Evolutionary conservation across 2,329 filamentous ascomycete genomes (phyloP), one percentile per base, ranked within the genome.

Genomic region (Cladosporium halotolerans): DNA sequence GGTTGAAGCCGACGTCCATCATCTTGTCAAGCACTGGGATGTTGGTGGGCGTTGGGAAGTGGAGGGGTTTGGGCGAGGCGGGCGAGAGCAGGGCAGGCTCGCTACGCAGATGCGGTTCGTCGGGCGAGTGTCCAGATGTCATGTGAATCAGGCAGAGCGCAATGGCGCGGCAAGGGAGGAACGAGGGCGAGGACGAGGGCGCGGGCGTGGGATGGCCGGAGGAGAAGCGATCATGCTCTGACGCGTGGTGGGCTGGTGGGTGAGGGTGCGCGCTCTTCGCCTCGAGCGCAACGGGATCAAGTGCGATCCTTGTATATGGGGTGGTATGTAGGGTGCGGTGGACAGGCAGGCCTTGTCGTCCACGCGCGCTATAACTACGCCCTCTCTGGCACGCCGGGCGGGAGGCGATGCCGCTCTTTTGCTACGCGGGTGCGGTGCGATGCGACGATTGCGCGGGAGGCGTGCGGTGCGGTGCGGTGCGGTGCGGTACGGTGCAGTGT

Each of bases 1-100:
- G 82, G 71, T 85, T 84, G 75, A 86, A 85, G 62, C 79, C 73
- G 52, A 83, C 82, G 71, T 88, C 84, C 79, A 82, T 88, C 72
- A 86, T 83, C 66, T 84, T 83, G 66, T 83, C 79, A 64, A 88
- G 75, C 52, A 88, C 79, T 54, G 84, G 83, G 55, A 88, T 86
- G 61, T 82, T 85, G 61, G 82, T 78, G 50, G 84, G 83, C 69
- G 84, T 80, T 60, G 84, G 79, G 60, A 84, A 75, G 70, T 87
- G 82, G 62, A 86, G 71, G 60, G 85, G 85, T 63, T 84, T 82
- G 65, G 85, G 85, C 67, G 83, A 87, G 66, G 85, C 81, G 59
- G 85, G 85, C 66, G 83, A 85, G 65, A 85, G 72, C 60, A 67
- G 36, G 18, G 58, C 58, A 19, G 79, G 79, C 68, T 83, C 79